Evolutionary conservation across 257 asterid species (phyloP).

Genomic region (Jacaranda mimosifolia): DNA sequence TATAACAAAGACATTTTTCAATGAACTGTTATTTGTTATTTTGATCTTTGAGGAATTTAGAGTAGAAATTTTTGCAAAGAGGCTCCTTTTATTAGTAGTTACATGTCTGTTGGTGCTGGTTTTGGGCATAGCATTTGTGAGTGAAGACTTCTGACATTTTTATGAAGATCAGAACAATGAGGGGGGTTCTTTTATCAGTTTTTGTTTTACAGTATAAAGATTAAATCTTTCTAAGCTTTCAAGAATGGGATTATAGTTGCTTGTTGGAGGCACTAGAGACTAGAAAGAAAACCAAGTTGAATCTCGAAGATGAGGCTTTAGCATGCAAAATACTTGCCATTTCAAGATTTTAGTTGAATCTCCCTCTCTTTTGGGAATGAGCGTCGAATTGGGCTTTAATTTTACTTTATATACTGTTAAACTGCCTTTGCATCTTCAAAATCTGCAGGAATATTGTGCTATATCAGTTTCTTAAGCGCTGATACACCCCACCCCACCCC

Average conservation of each 20-base stretch:
- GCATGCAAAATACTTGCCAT: background rate
- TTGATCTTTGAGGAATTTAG: background rate
- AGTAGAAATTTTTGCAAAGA: background rate
- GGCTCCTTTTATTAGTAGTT: background rate
- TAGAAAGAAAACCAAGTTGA: too few relatives aligned
- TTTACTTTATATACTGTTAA: too few relatives aligned
- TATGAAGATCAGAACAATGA: constrained; percentile 7
- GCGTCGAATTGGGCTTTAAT: too few relatives aligned
- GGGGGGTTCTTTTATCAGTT: background rate
- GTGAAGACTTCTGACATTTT: background rate
- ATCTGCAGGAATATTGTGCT: too few relatives aligned
- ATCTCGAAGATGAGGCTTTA: too few relatives aligned
- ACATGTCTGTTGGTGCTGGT: background rate
- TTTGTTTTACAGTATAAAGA: background rate
- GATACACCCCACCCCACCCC: too few relatives aligned
- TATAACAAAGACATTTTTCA: background rate
- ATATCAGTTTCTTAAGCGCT: too few relatives aligned
- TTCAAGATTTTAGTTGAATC: background rate
- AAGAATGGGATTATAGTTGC: background rate
- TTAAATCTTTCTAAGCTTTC: background rate
- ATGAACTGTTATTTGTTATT: background rate
- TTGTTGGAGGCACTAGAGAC: background rate
- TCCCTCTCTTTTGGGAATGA: too few relatives aligned
- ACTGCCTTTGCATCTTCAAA: too few relatives aligned
- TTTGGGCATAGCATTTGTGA: background rate